A percentile compares a stretch with the other conserved stretches of the same genome.
phyloP scores from a whole-genome alignment of 305 asterid species.

The Fraxinus paxiana region DNA sequence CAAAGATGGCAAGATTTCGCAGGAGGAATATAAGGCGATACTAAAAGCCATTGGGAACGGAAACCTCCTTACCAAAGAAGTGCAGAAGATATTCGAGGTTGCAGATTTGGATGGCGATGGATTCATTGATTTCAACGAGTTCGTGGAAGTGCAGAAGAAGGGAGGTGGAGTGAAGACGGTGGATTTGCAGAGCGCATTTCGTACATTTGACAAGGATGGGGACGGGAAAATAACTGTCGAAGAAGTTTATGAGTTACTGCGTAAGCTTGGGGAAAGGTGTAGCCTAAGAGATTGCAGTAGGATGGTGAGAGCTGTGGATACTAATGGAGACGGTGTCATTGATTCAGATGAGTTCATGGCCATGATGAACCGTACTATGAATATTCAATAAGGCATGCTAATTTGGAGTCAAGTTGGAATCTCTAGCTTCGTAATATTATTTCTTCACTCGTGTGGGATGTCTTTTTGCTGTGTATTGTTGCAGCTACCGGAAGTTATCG shows the following conservation, averaged over 20 bases:
- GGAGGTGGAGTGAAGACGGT: conserved; percentile 60
- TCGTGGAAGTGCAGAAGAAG: conserved; percentile 70
- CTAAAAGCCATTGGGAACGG: conserved; percentile 56
- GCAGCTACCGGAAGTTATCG: neutral
- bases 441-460: neutral
- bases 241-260: conserved; percentile 65
- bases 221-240: conserved; percentile 73
- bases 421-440: neutral
- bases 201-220: conserved; percentile 60
- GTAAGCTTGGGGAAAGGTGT: conserved; percentile 66
- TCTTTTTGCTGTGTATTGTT: neutral
- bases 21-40: conserved; percentile 71
- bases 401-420: neutral
- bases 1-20: conserved; percentile 76
- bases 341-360: conserved; percentile 72
- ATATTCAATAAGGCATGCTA: conserved; percentile 13
- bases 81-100: conserved; percentile 67
- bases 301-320: conserved; percentile 81
- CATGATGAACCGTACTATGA: conserved; percentile 76
- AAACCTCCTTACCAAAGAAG: conserved; percentile 45
- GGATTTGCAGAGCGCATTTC: conserved; percentile 66
- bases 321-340: conserved; percentile 83
- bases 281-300: conserved; percentile 59
- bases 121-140: conserved; percentile 75
- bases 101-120: conserved; percentile 81